Evolutionary conservation across 2,329 filamentous ascomycete genomes (phyloP).

Genomic region (Calonectria montana): DNA sequence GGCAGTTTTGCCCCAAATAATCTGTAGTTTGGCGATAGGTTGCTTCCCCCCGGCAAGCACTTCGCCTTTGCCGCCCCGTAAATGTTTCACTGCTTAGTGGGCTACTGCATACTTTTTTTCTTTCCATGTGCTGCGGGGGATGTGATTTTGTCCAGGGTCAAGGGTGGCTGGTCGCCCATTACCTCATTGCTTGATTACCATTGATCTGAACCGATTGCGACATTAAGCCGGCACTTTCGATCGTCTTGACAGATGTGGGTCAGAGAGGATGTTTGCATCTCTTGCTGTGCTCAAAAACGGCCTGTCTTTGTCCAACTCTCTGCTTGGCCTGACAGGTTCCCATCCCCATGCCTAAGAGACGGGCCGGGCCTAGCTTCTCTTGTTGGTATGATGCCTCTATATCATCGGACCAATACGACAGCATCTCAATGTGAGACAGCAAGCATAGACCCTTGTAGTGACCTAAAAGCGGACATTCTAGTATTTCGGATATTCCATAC

Average conservation of each 20-base stretch:
- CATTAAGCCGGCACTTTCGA: background rate
- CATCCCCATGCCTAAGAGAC: background rate
- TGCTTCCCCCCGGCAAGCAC: background rate
- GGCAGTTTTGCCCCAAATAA: constrained; percentile 33
- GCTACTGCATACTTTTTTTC: constrained; percentile 16
- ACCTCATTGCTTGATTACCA: background rate
- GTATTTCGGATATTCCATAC: background rate
- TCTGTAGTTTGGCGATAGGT: constrained; percentile 33
- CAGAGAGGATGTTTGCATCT: background rate
- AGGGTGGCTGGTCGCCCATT: background rate
- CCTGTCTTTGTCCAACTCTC: background rate
- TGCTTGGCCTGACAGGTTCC: background rate
- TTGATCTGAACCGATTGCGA: background rate
- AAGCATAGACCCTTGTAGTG: background rate
- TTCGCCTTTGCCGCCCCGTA: constrained; percentile 1
- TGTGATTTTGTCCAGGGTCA: background rate
- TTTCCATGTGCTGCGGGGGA: background rate
- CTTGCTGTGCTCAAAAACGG: background rate
- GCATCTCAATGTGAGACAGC: background rate
- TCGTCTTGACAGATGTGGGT: background rate
- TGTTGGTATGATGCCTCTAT: background rate
- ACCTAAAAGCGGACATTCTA: background rate
- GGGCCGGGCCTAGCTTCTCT: background rate
- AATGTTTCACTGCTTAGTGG: constrained; percentile 7
- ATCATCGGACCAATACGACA: background rate